A percentile compares a stretch with the other conserved stretches of the same genome.
Conservation (phyloP, 2,329 filamentous ascomycete genomes). For the Aphanocladium album region DNA sequence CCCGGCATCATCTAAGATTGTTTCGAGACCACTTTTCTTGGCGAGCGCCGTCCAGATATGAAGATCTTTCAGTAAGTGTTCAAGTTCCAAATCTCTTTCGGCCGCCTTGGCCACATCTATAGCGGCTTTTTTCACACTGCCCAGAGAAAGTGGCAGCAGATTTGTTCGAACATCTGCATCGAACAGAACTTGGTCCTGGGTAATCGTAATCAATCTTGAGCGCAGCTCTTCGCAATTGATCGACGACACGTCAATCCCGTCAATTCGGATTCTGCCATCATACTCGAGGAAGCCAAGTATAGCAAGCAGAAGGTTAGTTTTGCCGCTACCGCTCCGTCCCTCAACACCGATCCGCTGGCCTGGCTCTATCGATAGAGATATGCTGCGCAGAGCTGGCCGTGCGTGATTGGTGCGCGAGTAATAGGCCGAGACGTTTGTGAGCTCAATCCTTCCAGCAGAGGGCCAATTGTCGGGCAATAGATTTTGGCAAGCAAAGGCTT, state of each 20-base stretch:
- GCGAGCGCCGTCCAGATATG: not conserved
- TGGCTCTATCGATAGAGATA: not conserved
- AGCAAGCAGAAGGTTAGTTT: not conserved
- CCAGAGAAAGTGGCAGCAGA: slow-evolving; percentile 29
- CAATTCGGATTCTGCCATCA: slow-evolving; percentile 31
- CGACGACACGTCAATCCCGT: slow-evolving; percentile 34
- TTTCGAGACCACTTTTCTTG: slow-evolving; percentile 23
- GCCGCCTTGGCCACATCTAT: too few relatives aligned
- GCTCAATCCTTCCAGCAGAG: not conserved
- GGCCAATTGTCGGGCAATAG: too few relatives aligned
- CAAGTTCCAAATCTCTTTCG: not conserved
- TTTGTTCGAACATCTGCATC: slow-evolving; percentile 36
- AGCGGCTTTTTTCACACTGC: not conserved
- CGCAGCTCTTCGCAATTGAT: slow-evolving; percentile 36
- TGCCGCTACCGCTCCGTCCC: not conserved
- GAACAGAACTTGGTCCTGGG: slow-evolving; percentile 41
- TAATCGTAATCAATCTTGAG: slow-evolving; percentile 35
- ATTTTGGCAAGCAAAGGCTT: too few relatives aligned
- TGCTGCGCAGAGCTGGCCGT: not conserved
- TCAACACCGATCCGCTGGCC: not conserved
- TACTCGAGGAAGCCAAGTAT: not conserved
- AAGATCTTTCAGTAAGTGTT: not conserved
- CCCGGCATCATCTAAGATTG: slow-evolving; percentile 22
- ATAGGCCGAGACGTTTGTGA: not conserved
- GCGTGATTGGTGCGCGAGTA: not conserved